A percentile compares a stretch with the other conserved stretches of the same genome.
phyloP scores from a whole-genome alignment of 495 filamentous ascomycete species.

The Lichina pygmaea region DNA sequence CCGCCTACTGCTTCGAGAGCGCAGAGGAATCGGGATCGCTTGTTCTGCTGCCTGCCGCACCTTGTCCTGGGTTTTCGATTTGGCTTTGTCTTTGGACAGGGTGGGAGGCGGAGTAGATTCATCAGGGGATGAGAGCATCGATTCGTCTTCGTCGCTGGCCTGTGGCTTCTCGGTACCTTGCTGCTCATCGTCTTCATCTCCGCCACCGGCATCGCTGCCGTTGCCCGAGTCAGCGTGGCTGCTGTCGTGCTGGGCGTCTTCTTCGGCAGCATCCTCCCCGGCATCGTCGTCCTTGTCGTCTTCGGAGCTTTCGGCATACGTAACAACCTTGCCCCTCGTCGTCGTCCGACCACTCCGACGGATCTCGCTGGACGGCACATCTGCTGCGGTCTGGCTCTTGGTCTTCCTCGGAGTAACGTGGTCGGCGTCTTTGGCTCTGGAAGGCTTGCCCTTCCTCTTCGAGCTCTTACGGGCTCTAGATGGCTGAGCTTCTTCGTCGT shows the following conservation, averaged over 20 bases:
- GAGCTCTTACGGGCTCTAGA: background rate
- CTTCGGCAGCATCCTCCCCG: constrained; percentile 21
- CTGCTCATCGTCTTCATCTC: background rate
- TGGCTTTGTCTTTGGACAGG: no score
- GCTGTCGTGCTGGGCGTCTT: background rate
- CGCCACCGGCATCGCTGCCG: background rate
- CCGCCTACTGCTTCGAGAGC: no score
- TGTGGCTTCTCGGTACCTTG: no score
- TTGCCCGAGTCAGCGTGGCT: no score
- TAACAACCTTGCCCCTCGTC: constrained; percentile 9
- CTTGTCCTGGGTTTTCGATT: no score
- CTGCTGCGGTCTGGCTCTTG: constrained; percentile 9
- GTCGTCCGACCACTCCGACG: constrained; percentile 16
- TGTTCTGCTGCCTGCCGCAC: no score
- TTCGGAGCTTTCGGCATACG: constrained; percentile 25
- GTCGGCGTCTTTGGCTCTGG: constrained; percentile 15
- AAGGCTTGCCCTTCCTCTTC: constrained; percentile 4
- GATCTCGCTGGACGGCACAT: constrained; percentile 11
- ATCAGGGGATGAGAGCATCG: no score
- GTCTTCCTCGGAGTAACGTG: no score
- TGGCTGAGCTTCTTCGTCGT: background rate
- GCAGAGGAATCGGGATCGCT: no score
- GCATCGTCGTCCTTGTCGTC: constrained; percentile 10
- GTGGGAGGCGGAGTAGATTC: no score
- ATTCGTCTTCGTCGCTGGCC: no score